Evolutionary conservation across 1,139 yeast species (phyloP), one percentile per base, ranked within the genome.

Genomic region (Yamadazyma atlantica): DNA sequence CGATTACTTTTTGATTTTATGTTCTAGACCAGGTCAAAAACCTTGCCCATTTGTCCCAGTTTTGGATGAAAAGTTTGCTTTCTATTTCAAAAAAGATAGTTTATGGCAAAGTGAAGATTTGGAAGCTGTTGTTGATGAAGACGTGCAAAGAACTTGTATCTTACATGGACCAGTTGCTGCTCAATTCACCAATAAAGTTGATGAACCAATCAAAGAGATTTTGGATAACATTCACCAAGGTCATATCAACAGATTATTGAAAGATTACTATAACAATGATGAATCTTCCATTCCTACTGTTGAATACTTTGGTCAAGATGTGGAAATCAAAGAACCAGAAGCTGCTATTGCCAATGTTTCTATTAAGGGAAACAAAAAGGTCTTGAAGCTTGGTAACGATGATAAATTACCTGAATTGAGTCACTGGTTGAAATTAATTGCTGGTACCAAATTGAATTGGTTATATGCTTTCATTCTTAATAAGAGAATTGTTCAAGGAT

Each of bases 111-210:
- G 96, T 26, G 98, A 92, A 73, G 94, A 88, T 61, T 78, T 92
- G 58, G 97, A 90, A 62, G 87, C 97, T 46, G 97, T 92, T 57
- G 92, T 87, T 48, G 98, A 78, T 53, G 90, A 85, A 58, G 99
- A 92, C 64, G 97, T 92, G 48, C 94, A 90, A 67, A 86, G 98
- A 75, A 90, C 97, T 16, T 94, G 98, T 84, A 89, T 92, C 52
- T 78, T 92, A 56, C 97, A 89, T 57, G 97, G 98, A 52, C 99
- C 99, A 36, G 98, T 94, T 54, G 95, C 98, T 53, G 97, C 96
- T 54, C 90, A 84, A 67, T 90, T 72, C 72, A 84, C 97, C 53
- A 85, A 76, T 54, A 75, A 77, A 60, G 94, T 86, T 43, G 81
- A 92, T 59, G 96, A 88, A 68, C 97, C 98, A 54, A 86, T 92